Base-by-base conservation (phyloP, 306 rosid genomes). In the Gynostemma pentaphyllum region DNA sequence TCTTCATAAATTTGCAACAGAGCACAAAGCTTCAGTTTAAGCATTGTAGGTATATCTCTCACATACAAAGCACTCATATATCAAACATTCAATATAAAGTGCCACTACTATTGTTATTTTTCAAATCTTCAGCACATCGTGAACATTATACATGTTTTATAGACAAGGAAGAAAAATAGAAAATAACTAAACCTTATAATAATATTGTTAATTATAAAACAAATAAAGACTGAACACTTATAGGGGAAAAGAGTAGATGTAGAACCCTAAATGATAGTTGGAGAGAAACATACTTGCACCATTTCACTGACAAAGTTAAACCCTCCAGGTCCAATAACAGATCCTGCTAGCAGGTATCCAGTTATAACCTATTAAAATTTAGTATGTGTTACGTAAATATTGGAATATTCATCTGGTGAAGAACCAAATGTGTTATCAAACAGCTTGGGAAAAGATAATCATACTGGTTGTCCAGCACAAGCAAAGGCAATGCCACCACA, bases 401-500 rank as follows among this genome's bases (percentile, higher is more conserved):
- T 40, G 53, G 41, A 61, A 42, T 50, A 44, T 32, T 61, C 39
- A 41, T 27, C 26, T n/a, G n/a, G n/a, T n/a, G n/a, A n/a, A n/a
- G n/a, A n/a, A n/a, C n/a, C n/a, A n/a, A n/a, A n/a, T n/a, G n/a
- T n/a, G n/a, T n/a, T n/a, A 65, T 47, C 19, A 57, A 34, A 64
- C 18, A 68, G 72, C 46, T 42, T 12, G 24, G 41, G 28, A 54
- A 28, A 57, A 75, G 10, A 44, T 34, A 70, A 54, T 48, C 84
- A 45, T 66, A 80, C 85, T 63, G 85, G 85, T 63, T 80, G 85
- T 73, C 85, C 85, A 62, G 85, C 81, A 70, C 85, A 80, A 50
- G 85, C 85, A 48, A 80, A 80, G 76, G 85, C 85, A 55, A 80
- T 80, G 39, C 85, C 85, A 48, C 85, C 85, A 70, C 85, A 80